phyloP scores from a whole-genome alignment of 345 rosid genomes.

The Eucalyptus victrix region DNA sequence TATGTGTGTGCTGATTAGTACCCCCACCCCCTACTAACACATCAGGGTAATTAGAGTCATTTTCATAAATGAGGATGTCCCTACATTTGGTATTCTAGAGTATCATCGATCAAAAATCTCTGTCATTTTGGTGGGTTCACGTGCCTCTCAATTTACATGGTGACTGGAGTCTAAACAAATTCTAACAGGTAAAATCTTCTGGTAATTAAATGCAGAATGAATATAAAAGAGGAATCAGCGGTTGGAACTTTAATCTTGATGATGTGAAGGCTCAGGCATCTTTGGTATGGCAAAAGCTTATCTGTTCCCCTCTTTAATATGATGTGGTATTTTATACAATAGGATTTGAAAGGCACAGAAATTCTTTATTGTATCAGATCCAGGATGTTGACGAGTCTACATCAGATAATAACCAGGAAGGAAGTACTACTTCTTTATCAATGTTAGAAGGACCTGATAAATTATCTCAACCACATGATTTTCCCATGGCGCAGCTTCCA shows the following conservation, averaged over 20 bases:
- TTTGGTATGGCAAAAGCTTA: conserved; percentile 36
- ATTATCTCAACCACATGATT: conserved; percentile 19
- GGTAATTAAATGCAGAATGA: conserved; percentile 48
- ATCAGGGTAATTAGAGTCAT: neutral
- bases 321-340: neutral
- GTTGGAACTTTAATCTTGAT: conserved; percentile 97
- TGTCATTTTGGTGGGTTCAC: neutral
- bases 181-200: neutral
- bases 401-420: conserved; percentile 36
- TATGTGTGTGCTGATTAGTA: neutral
- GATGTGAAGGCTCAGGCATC: conserved; percentile 99
- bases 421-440: conserved; percentile 40
- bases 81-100: neutral
- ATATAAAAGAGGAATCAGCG: conserved; percentile 93
- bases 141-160: neutral
- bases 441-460: conserved; percentile 38
- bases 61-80: neutral
- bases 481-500: neutral
- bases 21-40: neutral
- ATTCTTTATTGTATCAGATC: conserved; percentile 41
- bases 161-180: neutral
- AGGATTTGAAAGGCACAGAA: neutral
- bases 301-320: neutral
- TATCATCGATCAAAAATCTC: neutral
- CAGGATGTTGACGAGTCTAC: conserved; percentile 60